Percentiles rank a stretch among this genome's conserved stretches.
phyloP scores from a whole-genome alignment of 352 stramenopile genomes.

The Pythium monospermum region DNA sequence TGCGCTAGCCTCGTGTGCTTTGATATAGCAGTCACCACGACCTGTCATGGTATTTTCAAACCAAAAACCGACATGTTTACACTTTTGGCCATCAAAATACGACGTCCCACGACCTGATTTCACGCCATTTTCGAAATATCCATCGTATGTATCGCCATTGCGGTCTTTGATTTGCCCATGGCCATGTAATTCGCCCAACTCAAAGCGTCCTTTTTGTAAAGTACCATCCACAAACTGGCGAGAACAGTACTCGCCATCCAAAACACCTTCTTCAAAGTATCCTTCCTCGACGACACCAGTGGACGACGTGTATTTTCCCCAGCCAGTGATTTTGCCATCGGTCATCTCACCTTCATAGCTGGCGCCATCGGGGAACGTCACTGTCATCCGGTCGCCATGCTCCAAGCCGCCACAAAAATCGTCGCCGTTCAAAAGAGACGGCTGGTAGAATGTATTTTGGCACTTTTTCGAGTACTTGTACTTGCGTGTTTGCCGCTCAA shows the following conservation, averaged over 20 bases:
- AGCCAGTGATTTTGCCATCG: slow-evolving; percentile 49
- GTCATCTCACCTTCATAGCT: slow-evolving; percentile 61
- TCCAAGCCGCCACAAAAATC: slow-evolving; percentile 47
- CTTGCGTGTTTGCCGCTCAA: slow-evolving; percentile 32
- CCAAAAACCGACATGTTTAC: slow-evolving; percentile 62
- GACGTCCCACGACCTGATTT: slow-evolving; percentile 37
- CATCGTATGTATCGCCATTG: slow-evolving; percentile 53
- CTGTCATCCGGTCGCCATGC: slow-evolving; percentile 37
- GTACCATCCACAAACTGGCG: slow-evolving; percentile 47
- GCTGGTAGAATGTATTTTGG: slow-evolving; percentile 24
- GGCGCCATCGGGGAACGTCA: slow-evolving; percentile 58
- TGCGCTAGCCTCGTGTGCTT: slow-evolving; percentile 2
- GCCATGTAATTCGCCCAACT: slow-evolving; percentile 41
- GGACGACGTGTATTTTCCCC: slow-evolving; percentile 52
- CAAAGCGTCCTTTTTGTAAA: slow-evolving; percentile 40
- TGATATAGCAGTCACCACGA: slow-evolving; percentile 54
- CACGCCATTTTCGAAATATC: slow-evolving; percentile 50
- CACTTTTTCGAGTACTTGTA: slow-evolving; percentile 46
- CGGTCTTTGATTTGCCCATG: slow-evolving; percentile 29
- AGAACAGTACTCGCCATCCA: slow-evolving; percentile 44
- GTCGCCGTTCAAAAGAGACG: slow-evolving; percentile 46
- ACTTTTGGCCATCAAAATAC: slow-evolving; percentile 30
- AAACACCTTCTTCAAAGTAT: slow-evolving; percentile 43
- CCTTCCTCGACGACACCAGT: slow-evolving; percentile 63
- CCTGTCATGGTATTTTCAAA: slow-evolving; percentile 57